Evolutionary conservation across 495 filamentous ascomycete species (phyloP).

Genomic region (Podospora pseudocomata): DNA sequence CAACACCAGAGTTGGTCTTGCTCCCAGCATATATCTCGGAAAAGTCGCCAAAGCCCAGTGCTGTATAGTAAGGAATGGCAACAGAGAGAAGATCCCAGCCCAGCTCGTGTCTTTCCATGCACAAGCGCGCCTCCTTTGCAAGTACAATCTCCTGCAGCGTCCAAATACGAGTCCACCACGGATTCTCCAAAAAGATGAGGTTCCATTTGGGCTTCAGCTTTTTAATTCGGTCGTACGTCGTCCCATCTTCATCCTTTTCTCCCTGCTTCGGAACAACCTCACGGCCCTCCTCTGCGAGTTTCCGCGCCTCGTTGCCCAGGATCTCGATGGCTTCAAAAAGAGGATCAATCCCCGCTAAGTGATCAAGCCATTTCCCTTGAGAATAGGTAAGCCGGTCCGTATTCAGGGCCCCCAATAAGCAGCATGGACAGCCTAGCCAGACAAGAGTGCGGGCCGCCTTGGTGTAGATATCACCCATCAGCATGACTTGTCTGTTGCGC

Average conservation of each 20-base stretch:
- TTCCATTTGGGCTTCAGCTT: neutral
- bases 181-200: neutral
- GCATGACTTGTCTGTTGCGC: slow-evolving; percentile 10
- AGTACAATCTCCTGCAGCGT: slow-evolving; percentile 21
- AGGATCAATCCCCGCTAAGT: neutral
- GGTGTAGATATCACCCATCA: slow-evolving; percentile 18
- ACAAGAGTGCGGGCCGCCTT: slow-evolving; percentile 11
- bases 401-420: neutral
- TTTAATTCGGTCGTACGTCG: neutral
- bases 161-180: slow-evolving; percentile 24
- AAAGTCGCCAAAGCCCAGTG: neutral
- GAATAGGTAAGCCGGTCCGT: neutral
- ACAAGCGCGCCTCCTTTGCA: neutral
- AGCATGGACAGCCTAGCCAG: slow-evolving; percentile 14
- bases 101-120: slow-evolving; percentile 2
- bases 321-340: neutral
- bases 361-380: neutral
- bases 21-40: neutral
- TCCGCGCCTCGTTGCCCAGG: neutral
- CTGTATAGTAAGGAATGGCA: neutral
- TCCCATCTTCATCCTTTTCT: neutral
- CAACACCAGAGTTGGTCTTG: neutral
- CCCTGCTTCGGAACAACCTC: neutral
- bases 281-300: neutral
- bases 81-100: slow-evolving; percentile 14